Evolutionary conservation across 164 flowering plant genomes (phyloP), one percentile per base, ranked within the genome.

Genomic region (Platanus orientalis): DNA sequence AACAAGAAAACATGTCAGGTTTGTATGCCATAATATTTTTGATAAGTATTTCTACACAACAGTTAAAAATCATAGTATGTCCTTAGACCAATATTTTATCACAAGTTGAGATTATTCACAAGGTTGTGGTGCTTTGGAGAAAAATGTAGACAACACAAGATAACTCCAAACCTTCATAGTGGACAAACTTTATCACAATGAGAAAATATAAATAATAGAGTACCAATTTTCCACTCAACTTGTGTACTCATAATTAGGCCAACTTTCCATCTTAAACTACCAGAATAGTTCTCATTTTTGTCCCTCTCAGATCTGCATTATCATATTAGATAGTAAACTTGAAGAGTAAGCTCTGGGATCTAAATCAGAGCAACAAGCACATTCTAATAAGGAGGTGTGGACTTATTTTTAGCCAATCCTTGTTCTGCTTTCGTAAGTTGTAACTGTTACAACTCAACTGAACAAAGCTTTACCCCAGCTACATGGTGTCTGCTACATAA

Each of bases 1-100:
- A 69, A 55, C 20, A 45, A 59, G 64, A 62, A 29, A 27, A 10
- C 57, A 48, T 39, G 69, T 61, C 62, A 71, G 0, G 13, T 13
- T 44, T 9, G 13, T 16, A 11, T 49, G 5, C 39, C 39, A 34
- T 10, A 5, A 34, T 10, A 34, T 34, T 34, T 0, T n/a, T n/a
- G n/a, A n/a, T n/a, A n/a, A n/a, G n/a, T 36, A 36, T 14, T 36
- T 36, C 42, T 1, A 36, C 42, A 36, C 42, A 10, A 36, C 42
- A 36, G 12, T 36, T 3, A 36, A 36, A 14, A 36, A 7, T 36
- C 42, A 36, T 3, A 36, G 4, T 32, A 32, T 32, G 42, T 36
- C 9, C 9, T 36, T 7, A 36, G 12, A 36, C 42, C 42, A 36
- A 9, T 9, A 32, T 5, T 36, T 14, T 36, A 7, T 45, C 16